Percentiles rank a stretch among this genome's conserved stretches.
Conservation (phyloP, 140 eudicot species). For the Ambrosia hybrid region DNA sequence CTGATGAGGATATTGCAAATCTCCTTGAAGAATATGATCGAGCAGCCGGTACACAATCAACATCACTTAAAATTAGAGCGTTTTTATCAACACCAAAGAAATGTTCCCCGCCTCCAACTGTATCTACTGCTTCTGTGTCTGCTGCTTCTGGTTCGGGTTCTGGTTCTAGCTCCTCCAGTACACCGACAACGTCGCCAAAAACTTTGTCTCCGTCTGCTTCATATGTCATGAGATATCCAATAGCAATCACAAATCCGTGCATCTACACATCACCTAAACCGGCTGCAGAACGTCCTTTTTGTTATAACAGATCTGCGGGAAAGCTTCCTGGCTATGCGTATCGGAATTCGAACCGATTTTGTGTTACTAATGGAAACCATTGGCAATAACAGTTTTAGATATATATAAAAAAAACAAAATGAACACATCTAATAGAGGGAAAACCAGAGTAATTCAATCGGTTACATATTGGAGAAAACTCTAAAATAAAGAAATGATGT, state of each 20-base stretch:
- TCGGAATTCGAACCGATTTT: constrained; percentile 44
- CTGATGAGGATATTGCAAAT: constrained; percentile 44
- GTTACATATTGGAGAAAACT: not conserved
- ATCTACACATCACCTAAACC: constrained; percentile 10
- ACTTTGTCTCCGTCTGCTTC: constrained; percentile 22
- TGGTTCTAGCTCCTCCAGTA: constrained; percentile 30
- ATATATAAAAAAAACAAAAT: not conserved
- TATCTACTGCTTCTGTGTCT: constrained; percentile 31
- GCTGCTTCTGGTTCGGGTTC: constrained; percentile 14
- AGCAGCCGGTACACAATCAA: constrained; percentile 26
- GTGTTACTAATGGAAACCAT: constrained; percentile 56
- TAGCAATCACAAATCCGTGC: constrained; percentile 3
- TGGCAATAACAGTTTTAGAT: constrained; percentile 54
- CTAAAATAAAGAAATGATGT: not conserved
- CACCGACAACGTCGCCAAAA: constrained; percentile 32
- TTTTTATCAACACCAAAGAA: constrained; percentile 58
- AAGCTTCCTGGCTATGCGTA: constrained; percentile 39
- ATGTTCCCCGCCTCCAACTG: constrained; percentile 21
- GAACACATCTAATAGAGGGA: constrained; percentile 4
- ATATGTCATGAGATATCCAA: constrained; percentile 14
- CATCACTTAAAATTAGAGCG: constrained; percentile 67
- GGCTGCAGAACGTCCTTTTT: constrained; percentile 14
- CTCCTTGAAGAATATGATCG: constrained; percentile 56
- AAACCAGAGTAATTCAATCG: not conserved
- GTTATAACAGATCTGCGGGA: constrained; percentile 37